A percentile compares a stretch with the other conserved stretches of the same genome.
These are phyloP conservation scores for Diaporthe longicolla DNA, from an alignment of 2,329 filamentous ascomycete species.

Conservation along the genomic window DNA sequence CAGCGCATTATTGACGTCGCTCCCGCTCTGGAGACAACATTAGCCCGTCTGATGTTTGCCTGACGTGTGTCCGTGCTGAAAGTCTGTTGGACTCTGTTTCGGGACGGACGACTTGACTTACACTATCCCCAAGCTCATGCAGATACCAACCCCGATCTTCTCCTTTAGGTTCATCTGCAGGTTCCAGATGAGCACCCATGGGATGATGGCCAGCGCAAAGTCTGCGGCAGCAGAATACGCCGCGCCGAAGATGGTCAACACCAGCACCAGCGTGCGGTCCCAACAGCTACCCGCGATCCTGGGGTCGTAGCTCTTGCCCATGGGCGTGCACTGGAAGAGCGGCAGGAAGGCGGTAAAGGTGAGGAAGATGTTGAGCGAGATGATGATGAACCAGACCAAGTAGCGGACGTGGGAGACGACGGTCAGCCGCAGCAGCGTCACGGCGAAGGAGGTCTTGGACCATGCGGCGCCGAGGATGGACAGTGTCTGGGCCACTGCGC, in stretches of 20 bases:
- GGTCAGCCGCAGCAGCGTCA: constrained; percentile 51
- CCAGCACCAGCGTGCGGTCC: constrained; percentile 48
- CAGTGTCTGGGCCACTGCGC: constrained; percentile 45
- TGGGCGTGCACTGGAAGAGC: constrained; percentile 51
- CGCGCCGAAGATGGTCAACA: constrained; percentile 52
- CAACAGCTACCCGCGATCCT: constrained; percentile 49
- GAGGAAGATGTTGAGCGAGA: constrained; percentile 48
- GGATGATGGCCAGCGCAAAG: constrained; percentile 56
- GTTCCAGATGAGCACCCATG: constrained; percentile 58
- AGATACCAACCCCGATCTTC: constrained; percentile 56
- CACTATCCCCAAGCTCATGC: constrained; percentile 61
- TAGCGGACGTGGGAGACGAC: constrained; percentile 45
- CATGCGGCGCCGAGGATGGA: constrained; percentile 49
- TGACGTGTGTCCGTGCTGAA: constrained; percentile 33
- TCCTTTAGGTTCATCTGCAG: constrained; percentile 57
- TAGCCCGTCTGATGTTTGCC: constrained; percentile 37
- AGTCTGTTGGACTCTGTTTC: constrained; percentile 31
- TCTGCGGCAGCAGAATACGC: constrained; percentile 56
- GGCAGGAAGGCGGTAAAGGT: constrained; percentile 48
- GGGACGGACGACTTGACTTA: constrained; percentile 45
- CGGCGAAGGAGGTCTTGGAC: constrained; percentile 54
- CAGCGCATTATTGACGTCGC: constrained; percentile 49
- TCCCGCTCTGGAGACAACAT: constrained; percentile 48
- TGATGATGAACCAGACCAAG: constrained; percentile 50
- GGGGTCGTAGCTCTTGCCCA: constrained; percentile 50